These are phyloP conservation scores for Psilocybe subaeruginosa DNA, from an alignment of 768 basidiomycete genomes.

Conservation along the genomic window DNA sequence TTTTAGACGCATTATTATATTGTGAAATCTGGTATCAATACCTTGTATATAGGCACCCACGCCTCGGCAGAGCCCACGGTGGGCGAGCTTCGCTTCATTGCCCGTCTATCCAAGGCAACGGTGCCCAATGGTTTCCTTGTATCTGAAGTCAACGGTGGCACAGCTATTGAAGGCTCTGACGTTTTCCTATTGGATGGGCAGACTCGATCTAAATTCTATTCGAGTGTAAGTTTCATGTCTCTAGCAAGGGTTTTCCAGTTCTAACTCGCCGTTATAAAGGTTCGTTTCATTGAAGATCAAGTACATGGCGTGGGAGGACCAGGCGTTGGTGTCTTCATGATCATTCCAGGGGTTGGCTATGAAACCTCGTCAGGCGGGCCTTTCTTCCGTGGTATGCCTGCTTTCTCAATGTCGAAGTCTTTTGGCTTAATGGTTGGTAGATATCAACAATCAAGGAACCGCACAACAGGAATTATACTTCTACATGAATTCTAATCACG, in stretches of 20 bases:
- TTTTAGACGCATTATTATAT: constrained; percentile 49
- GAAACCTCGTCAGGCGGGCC: constrained; percentile 52
- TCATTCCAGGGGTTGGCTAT: constrained; percentile 47
- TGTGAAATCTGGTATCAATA: constrained; percentile 44
- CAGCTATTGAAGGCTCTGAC: constrained; percentile 50
- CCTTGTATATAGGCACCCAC: constrained; percentile 48
- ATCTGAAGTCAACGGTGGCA: constrained; percentile 43
- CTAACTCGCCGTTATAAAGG: constrained; percentile 22
- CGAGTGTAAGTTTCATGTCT: constrained; percentile 33
- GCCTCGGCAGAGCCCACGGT: constrained; percentile 48
- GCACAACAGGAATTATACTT: constrained; percentile 52
- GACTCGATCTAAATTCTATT: constrained; percentile 53
- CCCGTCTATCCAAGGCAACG: constrained; percentile 43
- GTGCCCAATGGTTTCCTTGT: constrained; percentile 40
- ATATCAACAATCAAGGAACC: constrained; percentile 50
- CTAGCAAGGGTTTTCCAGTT: background rate
- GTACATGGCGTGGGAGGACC: constrained; percentile 51
- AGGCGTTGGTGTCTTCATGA: constrained; percentile 47
- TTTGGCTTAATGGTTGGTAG: constrained; percentile 19
- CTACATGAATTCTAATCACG: constrained; percentile 52
- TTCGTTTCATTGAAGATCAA: constrained; percentile 53
- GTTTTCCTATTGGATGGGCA: constrained; percentile 47
- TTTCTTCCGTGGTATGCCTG: constrained; percentile 43
- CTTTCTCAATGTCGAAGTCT: background rate
- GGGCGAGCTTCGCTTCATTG: constrained; percentile 52